Percentiles rank a stretch among this genome's conserved stretches.
phyloP scores from a whole-genome alignment of 2,329 filamentous ascomycete species.

The Lecanosticta acicola region DNA sequence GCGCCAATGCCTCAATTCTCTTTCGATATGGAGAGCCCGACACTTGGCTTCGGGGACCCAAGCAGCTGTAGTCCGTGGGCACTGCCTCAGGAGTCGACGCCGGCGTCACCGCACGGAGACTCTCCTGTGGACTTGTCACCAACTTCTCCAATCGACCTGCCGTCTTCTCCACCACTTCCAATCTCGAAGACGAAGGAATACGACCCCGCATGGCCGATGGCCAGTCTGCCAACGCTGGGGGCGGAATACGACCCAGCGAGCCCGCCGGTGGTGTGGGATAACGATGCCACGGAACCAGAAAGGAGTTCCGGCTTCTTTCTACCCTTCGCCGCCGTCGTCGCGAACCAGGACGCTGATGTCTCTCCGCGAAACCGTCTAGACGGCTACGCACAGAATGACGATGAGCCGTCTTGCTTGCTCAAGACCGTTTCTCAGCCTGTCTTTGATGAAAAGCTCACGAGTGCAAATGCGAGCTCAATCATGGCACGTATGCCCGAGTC shows the following conservation, averaged over 20 bases:
- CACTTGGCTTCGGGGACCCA: conserved; percentile 12
- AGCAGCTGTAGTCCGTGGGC: conserved; percentile 3
- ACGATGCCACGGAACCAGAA: conserved; percentile 9
- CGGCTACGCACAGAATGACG: conserved; percentile 16
- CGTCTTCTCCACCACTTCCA: conserved; percentile 26
- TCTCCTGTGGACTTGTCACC: conserved; percentile 3
- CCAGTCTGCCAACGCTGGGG: conserved; percentile 13
- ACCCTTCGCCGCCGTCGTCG: conserved; percentile 19
- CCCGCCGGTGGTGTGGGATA: conserved; percentile 15
- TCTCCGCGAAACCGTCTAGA: conserved; percentile 16
- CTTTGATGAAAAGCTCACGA: conserved; percentile 24
- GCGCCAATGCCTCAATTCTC: conserved; percentile 25
- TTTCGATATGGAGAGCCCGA: conserved; percentile 8
- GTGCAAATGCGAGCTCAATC: conserved; percentile 32
- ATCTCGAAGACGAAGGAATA: conserved; percentile 21
- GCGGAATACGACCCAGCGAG: conserved; percentile 31
- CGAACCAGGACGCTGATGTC: conserved; percentile 6
- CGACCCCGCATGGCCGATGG: conserved; percentile 24
- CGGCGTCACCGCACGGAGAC: neutral
- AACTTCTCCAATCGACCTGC: conserved; percentile 11
- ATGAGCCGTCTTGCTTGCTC: conserved; percentile 35
- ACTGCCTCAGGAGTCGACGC: conserved; percentile 7
- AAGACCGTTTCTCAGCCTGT: conserved; percentile 28
- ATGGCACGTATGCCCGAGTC: conserved; percentile 16
- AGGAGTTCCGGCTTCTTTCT: conserved; percentile 18